Percentiles rank a stretch among this genome's conserved stretches.
Evolutionary conservation across 1,284 basidiomycete species (phyloP).

Genomic region (Volvariella volvacea): DNA sequence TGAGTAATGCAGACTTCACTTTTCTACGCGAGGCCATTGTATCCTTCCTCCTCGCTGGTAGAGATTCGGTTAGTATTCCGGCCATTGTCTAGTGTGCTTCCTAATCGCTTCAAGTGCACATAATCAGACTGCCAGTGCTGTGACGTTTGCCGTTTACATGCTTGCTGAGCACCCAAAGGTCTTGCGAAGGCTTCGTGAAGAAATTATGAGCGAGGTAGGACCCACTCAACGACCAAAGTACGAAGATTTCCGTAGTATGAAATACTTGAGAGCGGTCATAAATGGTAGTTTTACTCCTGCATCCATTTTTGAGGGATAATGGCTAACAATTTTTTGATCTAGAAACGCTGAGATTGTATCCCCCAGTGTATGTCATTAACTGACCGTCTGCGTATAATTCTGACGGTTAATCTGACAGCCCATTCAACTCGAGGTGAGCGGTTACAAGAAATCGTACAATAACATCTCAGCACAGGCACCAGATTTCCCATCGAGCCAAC

Average conservation of each 20-base stretch:
- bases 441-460: no score
- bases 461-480: no score
- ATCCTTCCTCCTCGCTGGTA: constrained; percentile 24
- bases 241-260: constrained; percentile 51
- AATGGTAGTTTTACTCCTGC: constrained; percentile 42
- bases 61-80: constrained; percentile 32
- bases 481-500: no score
- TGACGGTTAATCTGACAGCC: not conserved
- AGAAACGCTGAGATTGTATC: not conserved
- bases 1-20: constrained; percentile 18
- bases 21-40: constrained; percentile 34
- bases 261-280: constrained; percentile 51
- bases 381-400: not conserved
- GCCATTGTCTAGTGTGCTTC: not conserved
- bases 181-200: constrained; percentile 40
- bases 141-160: constrained; percentile 50
- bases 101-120: constrained; percentile 16
- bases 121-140: constrained; percentile 39
- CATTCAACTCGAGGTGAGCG: not conserved
- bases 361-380: not conserved
- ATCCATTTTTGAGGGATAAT: not conserved
- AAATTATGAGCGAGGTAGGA: constrained; percentile 46
- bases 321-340: not conserved
- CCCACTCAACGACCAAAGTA: constrained; percentile 37
- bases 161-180: constrained; percentile 44